Evolutionary conservation across 2,329 filamentous ascomycete genomes (phyloP), one percentile per base, ranked within the genome.

Genomic region (Arthrocladium fulminans): DNA sequence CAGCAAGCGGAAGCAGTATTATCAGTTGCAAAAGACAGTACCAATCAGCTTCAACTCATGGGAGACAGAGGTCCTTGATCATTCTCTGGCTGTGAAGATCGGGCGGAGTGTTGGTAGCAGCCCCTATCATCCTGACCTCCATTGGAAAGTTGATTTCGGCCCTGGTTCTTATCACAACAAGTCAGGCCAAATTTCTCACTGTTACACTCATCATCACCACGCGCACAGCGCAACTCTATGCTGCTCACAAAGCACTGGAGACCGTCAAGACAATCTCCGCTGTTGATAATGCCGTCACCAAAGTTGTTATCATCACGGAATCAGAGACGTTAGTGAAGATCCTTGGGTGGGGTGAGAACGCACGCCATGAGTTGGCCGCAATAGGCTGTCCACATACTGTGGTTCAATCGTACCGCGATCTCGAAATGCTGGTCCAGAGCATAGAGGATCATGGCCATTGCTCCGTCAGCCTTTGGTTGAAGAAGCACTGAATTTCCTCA

Each of bases 81-180:
- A 7, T 6, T 8, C 34, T 6, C n/a, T 37, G n/a, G 34, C 17
- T 15, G 34, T 19, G 6, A 15, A n/a, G 12, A 37, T 37, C 34
- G 34, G 17, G 8, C 17, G 17, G 13, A 37, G 6, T n/a, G 17
- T 8, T n/a, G 7, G 17, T 20, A 8, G 17, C 34, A 20, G 12
- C 12, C 34, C 12, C 6, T 41, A 41, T 19, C 9, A 20, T 27
- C 40, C 5, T 23, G 17, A n/a, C 25, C 4, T 17, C 7, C 9
- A 6, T 19, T 43, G 40, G 22, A n/a, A 43, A 25, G 40, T 43
- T 23, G 25, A 29, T 30, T 30, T 43, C 23, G 40, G 40, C 12
- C 25, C 9, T 8, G 40, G 40, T 7, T 43, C 40, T n/a, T 15
- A 10, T 8, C 17, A 19, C 40, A 43, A 19, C 40, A 43, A 29